phyloP scores from a whole-genome alignment of 1,284 basidiomycete species.

The Mycocalia duriaeana region DNA sequence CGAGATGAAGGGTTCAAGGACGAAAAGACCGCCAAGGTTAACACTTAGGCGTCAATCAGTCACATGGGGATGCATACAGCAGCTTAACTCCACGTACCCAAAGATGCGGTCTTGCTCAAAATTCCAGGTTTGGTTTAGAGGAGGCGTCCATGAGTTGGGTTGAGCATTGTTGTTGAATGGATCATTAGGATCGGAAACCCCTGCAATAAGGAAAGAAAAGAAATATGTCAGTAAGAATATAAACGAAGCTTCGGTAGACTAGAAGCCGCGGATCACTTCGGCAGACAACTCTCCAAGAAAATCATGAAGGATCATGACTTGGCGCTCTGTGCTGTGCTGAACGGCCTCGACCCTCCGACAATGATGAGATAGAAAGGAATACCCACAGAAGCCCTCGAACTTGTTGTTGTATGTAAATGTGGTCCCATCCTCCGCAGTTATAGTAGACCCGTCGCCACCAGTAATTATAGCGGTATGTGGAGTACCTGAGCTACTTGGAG shows the following conservation, averaged over 20 bases:
- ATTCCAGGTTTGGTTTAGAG: constrained; percentile 69
- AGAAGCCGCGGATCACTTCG: background rate
- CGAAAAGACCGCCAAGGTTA: constrained; percentile 69
- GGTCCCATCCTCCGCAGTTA: constrained; percentile 58
- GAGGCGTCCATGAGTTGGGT: constrained; percentile 69
- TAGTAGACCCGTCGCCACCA: constrained; percentile 64
- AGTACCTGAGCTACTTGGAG: constrained; percentile 6
- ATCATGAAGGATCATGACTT: background rate
- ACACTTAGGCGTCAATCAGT: constrained; percentile 43
- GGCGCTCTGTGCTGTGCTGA: background rate
- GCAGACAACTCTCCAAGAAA: background rate
- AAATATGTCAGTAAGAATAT: background rate
- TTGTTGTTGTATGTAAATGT: constrained; percentile 67
- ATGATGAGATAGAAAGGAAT: too few species aligned
- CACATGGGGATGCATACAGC: constrained; percentile 14
- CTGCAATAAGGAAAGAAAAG: constrained; percentile 20
- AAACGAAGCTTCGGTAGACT: background rate
- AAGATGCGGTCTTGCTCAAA: constrained; percentile 60
- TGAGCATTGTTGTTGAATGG: constrained; percentile 72
- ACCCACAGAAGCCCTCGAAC: constrained; percentile 71
- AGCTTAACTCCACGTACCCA: constrained; percentile 45
- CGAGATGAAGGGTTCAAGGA: constrained; percentile 78
- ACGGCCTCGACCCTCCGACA: too few species aligned
- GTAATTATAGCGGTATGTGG: constrained; percentile 20
- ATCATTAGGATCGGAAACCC: constrained; percentile 58